These are phyloP conservation scores for Yamadazyma akitaensis DNA, from an alignment of 805 yeast genomes.

Conservation along the genomic window DNA sequence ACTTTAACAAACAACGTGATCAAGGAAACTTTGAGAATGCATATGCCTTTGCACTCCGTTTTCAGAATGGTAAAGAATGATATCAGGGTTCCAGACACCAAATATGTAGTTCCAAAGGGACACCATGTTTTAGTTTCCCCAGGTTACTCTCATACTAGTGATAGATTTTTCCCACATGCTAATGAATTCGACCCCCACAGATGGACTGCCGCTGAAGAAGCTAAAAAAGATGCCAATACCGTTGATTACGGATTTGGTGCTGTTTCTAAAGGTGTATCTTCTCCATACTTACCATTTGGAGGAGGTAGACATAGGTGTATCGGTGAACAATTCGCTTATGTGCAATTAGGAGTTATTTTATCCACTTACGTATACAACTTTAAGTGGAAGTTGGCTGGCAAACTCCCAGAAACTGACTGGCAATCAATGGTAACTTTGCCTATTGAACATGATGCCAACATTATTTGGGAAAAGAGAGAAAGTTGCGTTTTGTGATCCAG, in stretches of 20 bases:
- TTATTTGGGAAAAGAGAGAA: slow-evolving; percentile 68
- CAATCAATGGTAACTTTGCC: slow-evolving; percentile 94
- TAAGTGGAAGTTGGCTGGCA: slow-evolving; percentile 61
- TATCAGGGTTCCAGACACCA: slow-evolving; percentile 74
- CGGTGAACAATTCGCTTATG: slow-evolving; percentile 97
- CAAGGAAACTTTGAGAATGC: slow-evolving; percentile 92
- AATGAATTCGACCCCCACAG: slow-evolving; percentile 76
- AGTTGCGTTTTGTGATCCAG: slow-evolving; percentile 22
- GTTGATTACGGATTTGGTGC: slow-evolving; percentile 97
- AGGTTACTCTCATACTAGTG: slow-evolving; percentile 81
- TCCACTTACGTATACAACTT: slow-evolving; percentile 70
- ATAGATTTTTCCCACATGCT: slow-evolving; percentile 76
- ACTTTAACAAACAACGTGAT: slow-evolving; percentile 78
- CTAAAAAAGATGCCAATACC: slow-evolving; percentile 26
- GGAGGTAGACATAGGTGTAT: slow-evolving; percentile 99
- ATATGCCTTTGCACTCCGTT: slow-evolving; percentile 93
- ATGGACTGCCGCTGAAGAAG: slow-evolving; percentile 53
- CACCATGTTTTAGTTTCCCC: slow-evolving; percentile 91
- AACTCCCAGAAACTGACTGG: slow-evolving; percentile 69
- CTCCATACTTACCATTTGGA: slow-evolving; percentile 96
- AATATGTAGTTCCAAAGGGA: slow-evolving; percentile 80
- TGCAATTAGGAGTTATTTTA: slow-evolving; percentile 84
- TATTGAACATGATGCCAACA: slow-evolving; percentile 60
- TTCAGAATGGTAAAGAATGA: slow-evolving; percentile 85
- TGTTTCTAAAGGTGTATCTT: slow-evolving; percentile 90